Evolutionary conservation across 805 yeast genomes (phyloP).

Genomic region (Candida manassasensis): DNA sequence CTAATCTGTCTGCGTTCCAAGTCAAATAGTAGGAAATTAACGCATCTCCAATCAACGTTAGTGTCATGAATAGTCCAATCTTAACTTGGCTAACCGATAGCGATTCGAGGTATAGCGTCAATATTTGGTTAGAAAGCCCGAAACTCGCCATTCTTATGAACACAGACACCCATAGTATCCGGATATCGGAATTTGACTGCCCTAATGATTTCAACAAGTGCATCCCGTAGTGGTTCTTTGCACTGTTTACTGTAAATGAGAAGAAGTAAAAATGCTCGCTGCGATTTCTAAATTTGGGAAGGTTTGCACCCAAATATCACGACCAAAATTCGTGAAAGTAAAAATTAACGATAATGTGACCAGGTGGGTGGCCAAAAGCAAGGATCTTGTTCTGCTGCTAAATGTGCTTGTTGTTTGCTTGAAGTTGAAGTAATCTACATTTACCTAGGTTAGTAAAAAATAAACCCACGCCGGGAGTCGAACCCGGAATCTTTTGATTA

Average conservation of each 20-base stretch:
- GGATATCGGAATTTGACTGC: conserved; percentile 48
- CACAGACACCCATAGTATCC: conserved; percentile 63
- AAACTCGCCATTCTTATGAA: conserved; percentile 69
- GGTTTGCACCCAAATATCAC: no score
- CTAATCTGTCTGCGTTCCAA: conserved; percentile 70
- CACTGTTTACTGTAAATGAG: no score
- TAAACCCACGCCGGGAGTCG: conserved; percentile 51
- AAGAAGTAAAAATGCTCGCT: no score
- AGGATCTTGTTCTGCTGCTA: no score
- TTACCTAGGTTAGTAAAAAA: no score
- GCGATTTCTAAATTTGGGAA: no score
- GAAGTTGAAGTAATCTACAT: no score
- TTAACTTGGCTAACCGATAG: conserved; percentile 50
- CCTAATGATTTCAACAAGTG: conserved; percentile 32
- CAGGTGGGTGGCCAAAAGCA: no score
- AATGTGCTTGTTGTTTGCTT: no score
- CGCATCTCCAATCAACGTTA: conserved; percentile 78
- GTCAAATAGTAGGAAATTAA: conserved; percentile 64
- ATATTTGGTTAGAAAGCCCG: conserved; percentile 74
- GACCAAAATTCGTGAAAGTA: no score
- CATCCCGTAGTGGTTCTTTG: conserved; percentile 17
- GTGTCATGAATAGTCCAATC: conserved; percentile 78
- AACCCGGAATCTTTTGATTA: conserved; percentile 64
- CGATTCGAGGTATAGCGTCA: conserved; percentile 60
- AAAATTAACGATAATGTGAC: no score